Evolutionary conservation across 352 stramenopile species (phyloP), one percentile per base, ranked within the genome.

Genomic region (Phytophthora hibernalis): DNA sequence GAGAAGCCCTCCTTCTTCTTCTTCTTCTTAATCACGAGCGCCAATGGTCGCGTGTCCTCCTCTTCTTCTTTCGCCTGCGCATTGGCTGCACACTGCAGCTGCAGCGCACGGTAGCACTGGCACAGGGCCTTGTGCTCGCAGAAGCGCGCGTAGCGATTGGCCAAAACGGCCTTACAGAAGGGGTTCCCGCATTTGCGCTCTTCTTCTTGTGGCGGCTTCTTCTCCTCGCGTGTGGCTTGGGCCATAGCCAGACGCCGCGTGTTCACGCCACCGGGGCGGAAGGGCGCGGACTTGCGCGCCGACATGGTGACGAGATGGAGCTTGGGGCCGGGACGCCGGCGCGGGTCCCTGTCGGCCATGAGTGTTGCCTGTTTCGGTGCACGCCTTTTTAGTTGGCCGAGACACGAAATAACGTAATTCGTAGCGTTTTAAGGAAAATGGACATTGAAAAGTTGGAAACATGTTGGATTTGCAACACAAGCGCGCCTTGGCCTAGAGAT

Each of bases 121-220:
- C 83, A 92, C 49, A 85, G 64, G 24, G 58, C 26, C 38, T 71
- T 81, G 33, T 77, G 63, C 24, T 82, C 76, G 55, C 83, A 92
- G 58, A 74, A 92, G 26, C 48, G 55, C 8, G 70, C 63, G 33
- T 74, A 70, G 22, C 70, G 70, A 62, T 83, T 92, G 31, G 42
- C 24, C 50, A 92, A 55, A 40, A 21, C 12, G 18, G 68, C 38
- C n/a, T 65, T 54, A 42, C 83, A 92, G 63, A 90, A 90, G 21
- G 77, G 83, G 42, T 89, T 92, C 22, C 57, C 35, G 55, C 78
- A 87, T 12, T 63, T 38, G 1, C 15, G 21, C 31, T 50, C 28
- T 15, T 57, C 49, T 18, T 48, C 61, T 12, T 65, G 24, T 42
- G n/a, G 18, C 28, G 6, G 31, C 13, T 6, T 6, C 5, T 37